Base-by-base conservation (phyloP, 116 monocot genomes). In the Iris pallida region DNA sequence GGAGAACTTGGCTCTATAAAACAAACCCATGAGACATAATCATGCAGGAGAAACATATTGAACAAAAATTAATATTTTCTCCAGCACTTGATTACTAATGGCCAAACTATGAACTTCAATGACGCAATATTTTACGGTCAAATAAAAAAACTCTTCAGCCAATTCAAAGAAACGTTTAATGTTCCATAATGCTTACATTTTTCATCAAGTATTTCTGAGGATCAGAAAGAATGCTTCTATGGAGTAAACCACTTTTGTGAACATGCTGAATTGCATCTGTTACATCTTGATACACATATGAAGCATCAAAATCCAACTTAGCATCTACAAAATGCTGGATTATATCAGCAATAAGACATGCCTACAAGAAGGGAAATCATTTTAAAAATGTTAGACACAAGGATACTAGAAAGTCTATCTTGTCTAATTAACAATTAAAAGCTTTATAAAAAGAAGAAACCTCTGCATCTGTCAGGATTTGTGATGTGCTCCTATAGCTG, bases 321-420 rank as follows among this genome's bases (percentile, higher is more conserved):
- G 90, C 88, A 73, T 98, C 93, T 14, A 90, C 83, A 74, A 98
- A 98, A 63, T 98, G 90, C 61, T 98, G 93, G 1, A 93, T 72
- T 20, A 90, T 88, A 75, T 98, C 98, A 42, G 98, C 98, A 86
- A 98, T 85, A 59, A 98, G 90, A 68, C 98, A 98, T 64, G 81
- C 93, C 98, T 98, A 59, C 59, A 77, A 73, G 64, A 19, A 20
- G 51, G 63, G 7, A 5, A 66, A 76, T 12, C 46, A 42, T 64
- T 62, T 42, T 3, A 64, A 47, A 64, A 4, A 64, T 16, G 18
- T 47, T 47, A 47, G 43, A 43, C 5, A 17, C 44, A 45, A 45
- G 7, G 45, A 62, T 16, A 45, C 3, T 47, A 20, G 45, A 19
- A 47, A 64, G 19, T 40, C 17, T 9, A 15, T 61, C 7, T 59